A percentile compares a stretch with the other conserved stretches of the same genome.
Conservation (phyloP, 1,284 basidiomycete species). For the Moniliella sp. region DNA sequence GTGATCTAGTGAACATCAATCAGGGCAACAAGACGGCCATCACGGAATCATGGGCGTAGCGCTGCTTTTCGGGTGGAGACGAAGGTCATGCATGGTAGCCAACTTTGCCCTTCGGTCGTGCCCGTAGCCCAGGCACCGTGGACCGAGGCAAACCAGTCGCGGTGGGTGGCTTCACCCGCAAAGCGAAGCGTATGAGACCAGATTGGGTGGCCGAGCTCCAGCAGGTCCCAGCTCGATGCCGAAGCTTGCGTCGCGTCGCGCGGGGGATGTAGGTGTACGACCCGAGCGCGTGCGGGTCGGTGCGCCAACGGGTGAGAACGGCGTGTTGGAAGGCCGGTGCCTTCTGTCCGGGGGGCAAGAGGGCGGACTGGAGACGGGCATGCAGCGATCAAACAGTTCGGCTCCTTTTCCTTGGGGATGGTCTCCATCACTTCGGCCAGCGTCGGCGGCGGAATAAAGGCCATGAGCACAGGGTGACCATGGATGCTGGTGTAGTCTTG, state of each 20-base stretch:
- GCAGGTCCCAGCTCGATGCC: conserved; percentile 32
- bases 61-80: no score
- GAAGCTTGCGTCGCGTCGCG: not conserved
- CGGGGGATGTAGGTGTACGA: not conserved
- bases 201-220: conserved; percentile 35
- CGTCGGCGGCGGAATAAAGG: not conserved
- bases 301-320: not conserved
- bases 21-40: no score
- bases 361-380: not conserved
- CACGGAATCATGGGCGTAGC: no score
- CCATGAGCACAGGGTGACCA: not conserved
- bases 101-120: no score
- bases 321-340: not conserved
- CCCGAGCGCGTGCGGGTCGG: not conserved
- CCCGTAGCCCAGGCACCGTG: no score
- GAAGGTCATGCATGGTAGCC: no score
- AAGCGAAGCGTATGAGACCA: conserved; percentile 38
- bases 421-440: not conserved
- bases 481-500: not conserved
- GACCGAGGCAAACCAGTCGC: not conserved
- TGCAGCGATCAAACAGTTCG: not conserved
- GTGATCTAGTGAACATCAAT: no score
- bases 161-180: conserved; percentile 38
- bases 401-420: not conserved
- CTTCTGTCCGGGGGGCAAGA: not conserved